Conservation (phyloP, 352 stramenopile genomes). For the Pythium vanterpoolii region DNA sequence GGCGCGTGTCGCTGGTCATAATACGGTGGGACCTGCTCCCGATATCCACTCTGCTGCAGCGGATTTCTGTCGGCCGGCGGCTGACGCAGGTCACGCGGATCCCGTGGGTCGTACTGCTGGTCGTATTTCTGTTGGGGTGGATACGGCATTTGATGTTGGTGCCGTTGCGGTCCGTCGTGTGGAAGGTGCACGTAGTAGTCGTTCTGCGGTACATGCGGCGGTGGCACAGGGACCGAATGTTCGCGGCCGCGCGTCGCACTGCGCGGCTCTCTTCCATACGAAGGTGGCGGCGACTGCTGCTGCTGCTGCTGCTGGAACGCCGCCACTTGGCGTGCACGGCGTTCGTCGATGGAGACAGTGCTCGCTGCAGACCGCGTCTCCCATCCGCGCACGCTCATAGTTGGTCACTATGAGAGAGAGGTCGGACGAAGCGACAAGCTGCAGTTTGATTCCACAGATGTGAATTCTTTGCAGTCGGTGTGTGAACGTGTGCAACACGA, state of each 20-base stretch:
- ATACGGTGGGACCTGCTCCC: not conserved
- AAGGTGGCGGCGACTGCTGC: not conserved
- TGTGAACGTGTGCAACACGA: conserved; percentile 1
- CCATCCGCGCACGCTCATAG: conserved; percentile 20
- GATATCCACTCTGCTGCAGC: not conserved
- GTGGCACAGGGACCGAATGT: conserved; percentile 9
- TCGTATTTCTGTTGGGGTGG: not conserved
- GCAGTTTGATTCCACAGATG: too few species aligned
- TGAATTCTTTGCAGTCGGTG: not conserved
- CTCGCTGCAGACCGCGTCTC: conserved; percentile 20
- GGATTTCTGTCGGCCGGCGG: not conserved
- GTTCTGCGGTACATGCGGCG: not conserved
- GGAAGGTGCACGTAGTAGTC: not conserved
- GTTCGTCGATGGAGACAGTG: conserved; percentile 13
- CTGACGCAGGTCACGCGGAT: not conserved
- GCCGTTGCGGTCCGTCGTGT: not conserved
- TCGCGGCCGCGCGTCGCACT: conserved; percentile 2
- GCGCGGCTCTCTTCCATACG: not conserved
- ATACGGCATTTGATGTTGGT: not conserved
- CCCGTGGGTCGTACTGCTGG: not conserved
- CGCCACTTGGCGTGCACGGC: not conserved
- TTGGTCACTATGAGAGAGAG: not conserved
- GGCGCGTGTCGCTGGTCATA: not conserved
- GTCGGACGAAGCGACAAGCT: not conserved
- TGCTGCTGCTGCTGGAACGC: not conserved